Evolutionary conservation across 768 basidiomycete genomes (phyloP).

Genomic region (Amanita pallidorosea): DNA sequence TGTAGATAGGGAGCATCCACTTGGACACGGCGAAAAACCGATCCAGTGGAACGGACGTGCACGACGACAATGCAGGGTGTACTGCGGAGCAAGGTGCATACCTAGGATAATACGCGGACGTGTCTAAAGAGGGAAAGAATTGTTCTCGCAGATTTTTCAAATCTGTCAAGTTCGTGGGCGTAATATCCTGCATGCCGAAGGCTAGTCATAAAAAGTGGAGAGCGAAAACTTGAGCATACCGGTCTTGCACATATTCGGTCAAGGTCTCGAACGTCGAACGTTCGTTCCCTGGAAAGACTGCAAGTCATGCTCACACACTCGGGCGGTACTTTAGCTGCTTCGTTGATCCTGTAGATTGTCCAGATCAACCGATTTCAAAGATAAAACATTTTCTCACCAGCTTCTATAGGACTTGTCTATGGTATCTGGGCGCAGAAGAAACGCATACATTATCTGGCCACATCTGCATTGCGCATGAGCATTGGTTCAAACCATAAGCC

Average conservation of each 20-base stretch:
- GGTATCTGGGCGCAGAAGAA: constrained; percentile 71
- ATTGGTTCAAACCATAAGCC: not conserved
- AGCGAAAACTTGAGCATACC: constrained; percentile 21
- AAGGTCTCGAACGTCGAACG: constrained; percentile 44
- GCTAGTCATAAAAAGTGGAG: not conserved
- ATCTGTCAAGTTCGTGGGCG: constrained; percentile 34
- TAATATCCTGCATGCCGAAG: constrained; percentile 32
- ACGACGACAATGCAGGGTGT: constrained; percentile 63
- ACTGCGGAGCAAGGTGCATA: constrained; percentile 62
- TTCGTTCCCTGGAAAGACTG: constrained; percentile 47
- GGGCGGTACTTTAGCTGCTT: constrained; percentile 53
- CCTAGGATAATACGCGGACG: constrained; percentile 29
- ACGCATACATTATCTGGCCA: constrained; percentile 79
- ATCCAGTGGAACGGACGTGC: constrained; percentile 45
- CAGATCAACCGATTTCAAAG: not conserved
- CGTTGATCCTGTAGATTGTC: constrained; percentile 44
- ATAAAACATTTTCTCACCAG: constrained; percentile 40
- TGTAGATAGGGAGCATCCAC: constrained; percentile 80
- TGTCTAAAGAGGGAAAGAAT: constrained; percentile 16
- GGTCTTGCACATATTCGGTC: constrained; percentile 39
- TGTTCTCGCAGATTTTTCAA: constrained; percentile 33
- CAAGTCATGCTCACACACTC: constrained; percentile 53
- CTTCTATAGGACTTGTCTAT: constrained; percentile 64
- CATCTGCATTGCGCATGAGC: constrained; percentile 32
- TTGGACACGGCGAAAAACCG: constrained; percentile 74